Percentiles rank a stretch among this genome's conserved stretches.
These are phyloP conservation scores for Funneliformis mosseae DNA, from an alignment of 192 early-diverging fungal species.

Conservation along the genomic window DNA sequence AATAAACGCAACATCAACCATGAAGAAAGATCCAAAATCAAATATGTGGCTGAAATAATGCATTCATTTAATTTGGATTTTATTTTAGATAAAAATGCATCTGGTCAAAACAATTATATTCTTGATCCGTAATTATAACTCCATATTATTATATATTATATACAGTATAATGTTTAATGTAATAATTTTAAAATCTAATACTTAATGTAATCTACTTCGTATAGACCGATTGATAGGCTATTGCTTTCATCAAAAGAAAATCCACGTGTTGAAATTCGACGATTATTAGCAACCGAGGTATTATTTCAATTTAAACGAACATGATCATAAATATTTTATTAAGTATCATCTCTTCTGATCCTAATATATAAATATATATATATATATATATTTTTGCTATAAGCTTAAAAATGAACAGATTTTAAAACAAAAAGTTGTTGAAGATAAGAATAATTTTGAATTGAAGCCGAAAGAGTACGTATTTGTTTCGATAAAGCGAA, in stretches of 20 bases:
- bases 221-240: conserved; percentile 8
- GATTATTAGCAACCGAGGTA: too few relatives aligned
- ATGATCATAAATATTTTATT: too few relatives aligned
- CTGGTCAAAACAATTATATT: conserved; percentile 57
- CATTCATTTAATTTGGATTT: conserved; percentile 69
- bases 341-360: too few relatives aligned
- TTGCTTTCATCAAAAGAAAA: neutral
- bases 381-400: too few relatives aligned
- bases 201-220: neutral
- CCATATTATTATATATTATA: neutral
- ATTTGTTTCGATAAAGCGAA: too few relatives aligned
- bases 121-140: conserved; percentile 75
- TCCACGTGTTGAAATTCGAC: too few relatives aligned
- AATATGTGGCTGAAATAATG: conserved; percentile 68
- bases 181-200: neutral
- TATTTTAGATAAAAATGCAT: conserved; percentile 66
- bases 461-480: too few relatives aligned
- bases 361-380: too few relatives aligned
- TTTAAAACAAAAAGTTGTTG: too few relatives aligned
- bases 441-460: too few relatives aligned
- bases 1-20: conserved; percentile 60
- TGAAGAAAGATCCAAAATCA: conserved; percentile 60
- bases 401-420: too few relatives aligned
- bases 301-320: too few relatives aligned
- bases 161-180: neutral